A percentile compares a stretch with the other conserved stretches of the same genome.
Evolutionary conservation across 2,329 filamentous ascomycete genomes (phyloP).

Genomic region (Macrophomina tecta): DNA sequence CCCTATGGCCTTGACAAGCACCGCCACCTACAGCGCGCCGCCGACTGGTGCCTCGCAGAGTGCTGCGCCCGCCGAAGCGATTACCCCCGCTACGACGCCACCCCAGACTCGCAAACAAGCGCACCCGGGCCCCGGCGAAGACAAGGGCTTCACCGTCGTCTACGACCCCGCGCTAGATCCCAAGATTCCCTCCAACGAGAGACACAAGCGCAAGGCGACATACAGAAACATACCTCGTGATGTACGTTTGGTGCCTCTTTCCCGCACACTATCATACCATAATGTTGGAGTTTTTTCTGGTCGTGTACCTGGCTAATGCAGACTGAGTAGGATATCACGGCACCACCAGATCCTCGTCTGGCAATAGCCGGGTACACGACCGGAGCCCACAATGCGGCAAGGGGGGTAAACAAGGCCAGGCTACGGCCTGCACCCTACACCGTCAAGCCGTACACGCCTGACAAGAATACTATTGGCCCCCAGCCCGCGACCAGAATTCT

Average conservation of each 20-base stretch:
- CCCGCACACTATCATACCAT: constrained; percentile 27
- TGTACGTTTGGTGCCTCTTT: constrained; percentile 28
- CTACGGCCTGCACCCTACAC: constrained; percentile 77
- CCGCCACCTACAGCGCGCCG: constrained; percentile 41
- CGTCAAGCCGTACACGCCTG: constrained; percentile 80
- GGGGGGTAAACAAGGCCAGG: constrained; percentile 63
- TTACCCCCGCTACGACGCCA: constrained; percentile 52
- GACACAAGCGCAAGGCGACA: constrained; percentile 42
- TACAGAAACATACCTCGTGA: constrained; percentile 26
- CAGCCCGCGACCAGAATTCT: constrained; percentile 90
- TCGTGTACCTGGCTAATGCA: constrained; percentile 30
- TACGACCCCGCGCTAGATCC: constrained; percentile 70
- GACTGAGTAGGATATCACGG: constrained; percentile 49
- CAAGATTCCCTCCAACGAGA: constrained; percentile 62
- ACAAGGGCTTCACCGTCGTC: constrained; percentile 63
- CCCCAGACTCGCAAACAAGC: constrained; percentile 54
- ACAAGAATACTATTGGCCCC: constrained; percentile 85
- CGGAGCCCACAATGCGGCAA: constrained; percentile 45
- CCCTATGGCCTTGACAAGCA: constrained; percentile 40
- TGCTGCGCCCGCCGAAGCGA: constrained; percentile 52
- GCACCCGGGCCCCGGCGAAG: constrained; percentile 57
- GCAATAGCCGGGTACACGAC: constrained; percentile 66
- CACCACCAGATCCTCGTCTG: constrained; percentile 82
- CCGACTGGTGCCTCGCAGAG: constrained; percentile 39
- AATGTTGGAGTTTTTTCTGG: constrained; percentile 28